These are phyloP conservation scores for Monosporascus sp. DNA, from an alignment of 2,329 filamentous ascomycete species.

Conservation along the genomic window DNA sequence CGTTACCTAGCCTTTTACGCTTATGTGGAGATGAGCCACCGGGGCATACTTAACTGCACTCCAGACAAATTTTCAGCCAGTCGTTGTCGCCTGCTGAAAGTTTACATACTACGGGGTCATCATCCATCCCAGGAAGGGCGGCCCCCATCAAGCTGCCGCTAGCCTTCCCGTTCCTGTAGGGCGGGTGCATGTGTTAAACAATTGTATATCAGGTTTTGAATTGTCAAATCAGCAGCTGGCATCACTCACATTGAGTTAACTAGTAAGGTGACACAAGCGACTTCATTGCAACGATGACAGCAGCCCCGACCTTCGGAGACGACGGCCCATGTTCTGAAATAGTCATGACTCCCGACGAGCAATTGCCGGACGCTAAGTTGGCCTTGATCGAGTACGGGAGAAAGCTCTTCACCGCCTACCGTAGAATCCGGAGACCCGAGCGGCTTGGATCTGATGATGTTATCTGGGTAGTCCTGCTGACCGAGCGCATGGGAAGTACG, in stretches of 20 bases:
- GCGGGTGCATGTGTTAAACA: conserved; percentile 11
- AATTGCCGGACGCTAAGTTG: background rate
- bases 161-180: conserved; percentile 18
- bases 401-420: conserved; percentile 10
- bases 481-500: too few species aligned
- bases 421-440: conserved; percentile 6
- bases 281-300: background rate
- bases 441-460: conserved; percentile 1
- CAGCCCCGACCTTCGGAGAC: background rate
- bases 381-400: background rate
- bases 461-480: conserved; percentile 1
- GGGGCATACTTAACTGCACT: conserved; percentile 9
- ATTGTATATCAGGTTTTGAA: conserved; percentile 9
- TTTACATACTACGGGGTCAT: background rate
- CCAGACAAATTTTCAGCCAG: conserved; percentile 11
- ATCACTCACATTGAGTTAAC: conserved; percentile 2
- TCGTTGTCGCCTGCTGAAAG: conserved; percentile 9
- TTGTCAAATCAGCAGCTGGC: conserved; percentile 14
- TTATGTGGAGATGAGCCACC: background rate
- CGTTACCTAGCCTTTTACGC: conserved; percentile 6
- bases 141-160: conserved; percentile 13
- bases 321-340: background rate
- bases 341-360: background rate
- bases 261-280: background rate
- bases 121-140: conserved; percentile 11